Percentiles rank a stretch among this genome's conserved stretches.
Conservation (phyloP, 2,329 filamentous ascomycete genomes). For the Claviceps citrina region DNA sequence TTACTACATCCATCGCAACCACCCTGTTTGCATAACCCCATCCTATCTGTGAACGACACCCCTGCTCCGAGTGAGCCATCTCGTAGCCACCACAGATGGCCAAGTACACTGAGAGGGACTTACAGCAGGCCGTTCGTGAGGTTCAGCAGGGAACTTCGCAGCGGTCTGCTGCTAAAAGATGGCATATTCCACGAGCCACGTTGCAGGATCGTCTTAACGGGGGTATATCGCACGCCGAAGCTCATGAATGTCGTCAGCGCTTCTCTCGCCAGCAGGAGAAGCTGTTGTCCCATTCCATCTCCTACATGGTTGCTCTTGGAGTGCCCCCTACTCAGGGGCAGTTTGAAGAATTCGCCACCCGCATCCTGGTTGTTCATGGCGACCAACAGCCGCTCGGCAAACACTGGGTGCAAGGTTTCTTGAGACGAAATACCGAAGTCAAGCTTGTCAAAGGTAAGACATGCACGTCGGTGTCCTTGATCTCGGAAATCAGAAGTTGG, state of each 20-base stretch:
- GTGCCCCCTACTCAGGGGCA: slow-evolving; percentile 7
- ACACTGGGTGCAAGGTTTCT: slow-evolving; percentile 8
- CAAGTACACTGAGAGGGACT: slow-evolving; percentile 7
- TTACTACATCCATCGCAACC: neutral
- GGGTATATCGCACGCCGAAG: slow-evolving; percentile 8
- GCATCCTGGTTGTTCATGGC: slow-evolving; percentile 6
- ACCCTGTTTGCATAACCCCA: slow-evolving; percentile 1
- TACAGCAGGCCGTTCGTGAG: slow-evolving; percentile 8
- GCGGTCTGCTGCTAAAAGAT: slow-evolving; percentile 7
- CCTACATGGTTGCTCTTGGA: slow-evolving; percentile 6
- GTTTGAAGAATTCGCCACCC: slow-evolving; percentile 7
- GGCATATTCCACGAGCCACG: slow-evolving; percentile 8
- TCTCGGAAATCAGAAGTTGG: neutral
- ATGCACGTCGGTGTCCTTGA: neutral
- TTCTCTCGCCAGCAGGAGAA: slow-evolving; percentile 8
- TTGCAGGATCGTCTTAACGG: slow-evolving; percentile 7
- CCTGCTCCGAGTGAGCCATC: neutral
- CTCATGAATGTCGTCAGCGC: slow-evolving; percentile 8
- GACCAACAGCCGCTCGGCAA: slow-evolving; percentile 7
- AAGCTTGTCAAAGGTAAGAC: slow-evolving; percentile 8
- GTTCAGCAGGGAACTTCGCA: slow-evolving; percentile 8
- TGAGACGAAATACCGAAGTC: slow-evolving; percentile 7
- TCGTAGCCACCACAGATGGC: slow-evolving; percentile 5
- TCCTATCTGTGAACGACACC: neutral
- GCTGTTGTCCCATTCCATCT: slow-evolving; percentile 7